Conservation (phyloP, 2,329 filamentous ascomycete genomes). For the Fusarium stilboides region DNA sequence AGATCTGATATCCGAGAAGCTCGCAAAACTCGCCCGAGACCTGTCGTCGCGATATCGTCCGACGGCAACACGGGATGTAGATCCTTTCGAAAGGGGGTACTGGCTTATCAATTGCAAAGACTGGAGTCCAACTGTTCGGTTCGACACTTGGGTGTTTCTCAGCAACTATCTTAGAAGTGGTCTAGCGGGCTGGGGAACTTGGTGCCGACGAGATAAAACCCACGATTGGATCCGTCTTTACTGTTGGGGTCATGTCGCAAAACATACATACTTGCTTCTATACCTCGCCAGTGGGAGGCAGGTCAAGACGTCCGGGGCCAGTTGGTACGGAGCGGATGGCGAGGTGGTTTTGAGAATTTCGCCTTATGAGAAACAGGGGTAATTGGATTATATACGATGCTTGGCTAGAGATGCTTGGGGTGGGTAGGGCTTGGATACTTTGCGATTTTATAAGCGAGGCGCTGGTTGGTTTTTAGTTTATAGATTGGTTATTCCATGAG, state of each 20-base stretch:
- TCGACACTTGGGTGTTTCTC: slow-evolving; percentile 74
- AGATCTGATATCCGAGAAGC: slow-evolving; percentile 70
- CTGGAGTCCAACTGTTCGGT: slow-evolving; percentile 67
- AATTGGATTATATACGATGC: not conserved
- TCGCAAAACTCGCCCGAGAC: slow-evolving; percentile 67
- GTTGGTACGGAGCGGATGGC: slow-evolving; percentile 78
- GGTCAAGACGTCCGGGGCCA: slow-evolving; percentile 69
- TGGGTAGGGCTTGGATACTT: slow-evolving; percentile 1
- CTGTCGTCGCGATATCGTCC: slow-evolving; percentile 70
- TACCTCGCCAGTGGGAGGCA: slow-evolving; percentile 79
- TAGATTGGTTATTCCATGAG: not conserved
- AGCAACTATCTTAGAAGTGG: slow-evolving; percentile 72
- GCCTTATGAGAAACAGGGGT: slow-evolving; percentile 44
- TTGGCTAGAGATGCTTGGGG: not conserved
- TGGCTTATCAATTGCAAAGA: slow-evolving; percentile 76
- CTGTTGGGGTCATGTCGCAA: slow-evolving; percentile 82
- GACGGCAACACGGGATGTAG: slow-evolving; percentile 47
- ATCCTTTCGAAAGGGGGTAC: slow-evolving; percentile 80
- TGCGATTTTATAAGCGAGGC: slow-evolving; percentile 33
- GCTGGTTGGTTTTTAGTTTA: slow-evolving; percentile 24
- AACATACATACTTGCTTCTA: slow-evolving; percentile 81
- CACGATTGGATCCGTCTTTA: slow-evolving; percentile 73
- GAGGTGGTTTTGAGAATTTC: slow-evolving; percentile 63
- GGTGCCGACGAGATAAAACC: slow-evolving; percentile 63
- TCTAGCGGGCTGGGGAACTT: slow-evolving; percentile 77